phyloP scores from a whole-genome alignment of 1,284 basidiomycete genomes.

The Heliocybe sulcata region DNA sequence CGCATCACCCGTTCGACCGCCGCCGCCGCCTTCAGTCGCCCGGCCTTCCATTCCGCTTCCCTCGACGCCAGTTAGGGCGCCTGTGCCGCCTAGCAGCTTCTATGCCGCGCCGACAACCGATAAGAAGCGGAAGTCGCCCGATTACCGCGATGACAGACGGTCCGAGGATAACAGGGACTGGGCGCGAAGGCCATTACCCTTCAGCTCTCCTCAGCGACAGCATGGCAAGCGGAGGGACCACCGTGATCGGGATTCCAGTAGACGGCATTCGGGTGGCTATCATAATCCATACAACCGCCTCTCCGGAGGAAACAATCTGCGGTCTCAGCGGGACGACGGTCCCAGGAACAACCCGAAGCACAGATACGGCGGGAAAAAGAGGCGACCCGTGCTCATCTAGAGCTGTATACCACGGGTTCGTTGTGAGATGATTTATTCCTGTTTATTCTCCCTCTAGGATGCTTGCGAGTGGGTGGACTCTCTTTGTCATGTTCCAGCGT shows the following conservation, averaged over 20 bases:
- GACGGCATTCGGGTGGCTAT: slow-evolving; percentile 23
- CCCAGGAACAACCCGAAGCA: slow-evolving; percentile 1
- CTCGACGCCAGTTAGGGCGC: slow-evolving; percentile 16
- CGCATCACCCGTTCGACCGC: slow-evolving; percentile 18
- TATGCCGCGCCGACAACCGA: slow-evolving; percentile 27
- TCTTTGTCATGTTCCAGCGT: neutral
- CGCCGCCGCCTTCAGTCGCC: slow-evolving; percentile 13
- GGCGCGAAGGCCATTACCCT: slow-evolving; percentile 18
- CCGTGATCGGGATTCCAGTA: slow-evolving; percentile 9
- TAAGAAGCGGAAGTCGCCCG: slow-evolving; percentile 35
- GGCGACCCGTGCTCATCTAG: slow-evolving; percentile 2
- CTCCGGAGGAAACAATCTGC: slow-evolving; percentile 26
- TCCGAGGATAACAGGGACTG: slow-evolving; percentile 14
- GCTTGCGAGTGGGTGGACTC: neutral
- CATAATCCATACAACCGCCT: slow-evolving; percentile 28
- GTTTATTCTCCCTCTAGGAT: neutral
- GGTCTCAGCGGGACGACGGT: slow-evolving; percentile 14
- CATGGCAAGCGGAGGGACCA: neutral
- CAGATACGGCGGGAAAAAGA: slow-evolving; percentile 23
- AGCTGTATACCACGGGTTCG: neutral
- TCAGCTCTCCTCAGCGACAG: neutral
- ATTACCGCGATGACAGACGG: slow-evolving; percentile 18
- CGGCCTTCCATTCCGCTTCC: slow-evolving; percentile 13
- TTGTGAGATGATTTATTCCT: neutral
- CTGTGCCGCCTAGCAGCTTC: slow-evolving; percentile 37